Percentiles rank a stretch among this genome's conserved stretches.
Evolutionary conservation across 129 eudicot species (phyloP).

Genomic region (Artemisia annua): DNA sequence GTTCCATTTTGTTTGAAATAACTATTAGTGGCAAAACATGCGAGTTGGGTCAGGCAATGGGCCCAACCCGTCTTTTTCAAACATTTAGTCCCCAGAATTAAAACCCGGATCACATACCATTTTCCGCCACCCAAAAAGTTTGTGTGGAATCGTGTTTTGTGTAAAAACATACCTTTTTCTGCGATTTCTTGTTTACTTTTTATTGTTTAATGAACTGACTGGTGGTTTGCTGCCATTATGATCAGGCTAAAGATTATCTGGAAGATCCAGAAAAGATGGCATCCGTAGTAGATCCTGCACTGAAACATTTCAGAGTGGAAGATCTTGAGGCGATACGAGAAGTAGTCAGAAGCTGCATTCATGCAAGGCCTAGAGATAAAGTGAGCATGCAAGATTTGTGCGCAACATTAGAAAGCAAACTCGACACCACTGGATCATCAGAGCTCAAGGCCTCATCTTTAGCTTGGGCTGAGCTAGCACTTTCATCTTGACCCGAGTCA

Average conservation of each 20-base stretch:
- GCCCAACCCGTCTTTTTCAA: too few species aligned
- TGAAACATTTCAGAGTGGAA: conserved; percentile 63
- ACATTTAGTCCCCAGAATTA: too few species aligned
- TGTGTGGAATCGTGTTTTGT: too few species aligned
- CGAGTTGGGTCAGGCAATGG: too few species aligned
- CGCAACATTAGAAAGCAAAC: conserved; percentile 60
- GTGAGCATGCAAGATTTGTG: conserved; percentile 63
- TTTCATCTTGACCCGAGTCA: conserved; percentile 51
- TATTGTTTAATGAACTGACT: neutral
- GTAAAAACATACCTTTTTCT: too few species aligned
- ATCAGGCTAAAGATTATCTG: conserved; percentile 77
- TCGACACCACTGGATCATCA: conserved; percentile 60
- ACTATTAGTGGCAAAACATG: too few species aligned
- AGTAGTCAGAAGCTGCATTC: conserved; percentile 54
- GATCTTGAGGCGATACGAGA: conserved; percentile 72
- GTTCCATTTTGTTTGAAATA: too few species aligned
- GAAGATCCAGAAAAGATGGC: conserved; percentile 57
- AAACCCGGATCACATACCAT: too few species aligned
- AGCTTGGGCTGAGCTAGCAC: conserved; percentile 95
- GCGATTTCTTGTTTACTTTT: neutral
- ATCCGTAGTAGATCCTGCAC: conserved; percentile 61
- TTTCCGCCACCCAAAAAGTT: too few species aligned
- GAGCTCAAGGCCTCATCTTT: conserved; percentile 79
- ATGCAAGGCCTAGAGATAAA: conserved; percentile 36
- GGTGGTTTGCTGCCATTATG: neutral